These are phyloP conservation scores for Cyamopsis tetragonoloba DNA, from an alignment of 306 rosid genomes.

Conservation along the genomic window DNA sequence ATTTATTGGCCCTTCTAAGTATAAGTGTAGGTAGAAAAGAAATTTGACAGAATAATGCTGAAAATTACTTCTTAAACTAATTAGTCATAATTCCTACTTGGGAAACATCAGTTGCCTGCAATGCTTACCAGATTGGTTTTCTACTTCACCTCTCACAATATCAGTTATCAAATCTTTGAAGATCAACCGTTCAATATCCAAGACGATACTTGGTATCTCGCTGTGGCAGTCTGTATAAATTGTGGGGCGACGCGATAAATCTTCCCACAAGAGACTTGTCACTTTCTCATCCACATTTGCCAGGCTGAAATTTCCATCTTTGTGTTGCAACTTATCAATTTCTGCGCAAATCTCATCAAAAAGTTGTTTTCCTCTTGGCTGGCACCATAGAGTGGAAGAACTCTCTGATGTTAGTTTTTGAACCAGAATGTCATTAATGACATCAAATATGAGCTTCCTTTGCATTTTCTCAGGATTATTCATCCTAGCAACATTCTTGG, in stretches of 20 bases:
- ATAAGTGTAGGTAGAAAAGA: conserved; percentile 13
- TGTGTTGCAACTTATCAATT: conserved; percentile 53
- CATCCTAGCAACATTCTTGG: background rate
- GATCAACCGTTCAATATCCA: conserved; percentile 86
- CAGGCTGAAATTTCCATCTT: conserved; percentile 30
- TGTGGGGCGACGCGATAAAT: conserved; percentile 41
- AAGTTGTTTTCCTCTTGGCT: conserved; percentile 45
- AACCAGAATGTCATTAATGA: conserved; percentile 55
- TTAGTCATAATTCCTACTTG: conserved; percentile 30
- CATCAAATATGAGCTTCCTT: conserved; percentile 75
- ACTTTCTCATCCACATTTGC: conserved; percentile 45
- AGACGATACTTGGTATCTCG: conserved; percentile 61
- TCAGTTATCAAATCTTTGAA: conserved; percentile 91
- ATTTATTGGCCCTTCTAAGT: conserved; percentile 13
- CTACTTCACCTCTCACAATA: conserved; percentile 43
- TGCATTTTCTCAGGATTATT: conserved; percentile 34
- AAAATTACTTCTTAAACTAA: conserved; percentile 20
- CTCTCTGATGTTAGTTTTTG: conserved; percentile 43
- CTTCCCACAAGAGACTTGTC: conserved; percentile 40
- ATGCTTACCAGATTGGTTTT: conserved; percentile 40
- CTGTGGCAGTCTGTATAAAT: conserved; percentile 32
- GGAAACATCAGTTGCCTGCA: conserved; percentile 49
- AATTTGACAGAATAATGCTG: conserved; percentile 17
- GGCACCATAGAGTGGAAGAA: conserved; percentile 41
- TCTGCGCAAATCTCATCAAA: conserved; percentile 57